Evolutionary conservation across 1,139 yeast species (phyloP), one percentile per base, ranked within the genome.

Genomic region (Kodamaea alishanica): DNA sequence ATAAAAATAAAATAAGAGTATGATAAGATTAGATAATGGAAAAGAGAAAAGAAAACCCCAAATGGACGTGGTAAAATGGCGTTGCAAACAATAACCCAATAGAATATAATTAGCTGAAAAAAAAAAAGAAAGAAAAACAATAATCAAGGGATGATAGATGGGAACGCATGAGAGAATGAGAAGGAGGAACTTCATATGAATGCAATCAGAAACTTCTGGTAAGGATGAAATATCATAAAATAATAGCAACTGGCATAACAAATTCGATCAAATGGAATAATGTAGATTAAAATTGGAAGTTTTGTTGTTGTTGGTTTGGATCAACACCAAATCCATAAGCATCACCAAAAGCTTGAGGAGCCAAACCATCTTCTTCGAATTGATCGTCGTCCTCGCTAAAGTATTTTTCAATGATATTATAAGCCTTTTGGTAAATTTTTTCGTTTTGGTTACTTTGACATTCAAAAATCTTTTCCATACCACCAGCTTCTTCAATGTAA

Each of bases 401-500:
- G 68, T 88, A 92, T 54, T 83, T 87, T 58, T 88, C 96, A 65
- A 94, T 89, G 56, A 92, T 87, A 49, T 73, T 72, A 68, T 77
- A 94, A 32, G 98, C 95, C 70, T 90, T 90, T 59, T 85, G 81
- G 66, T 94, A 92, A 56, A 92, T 86, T 60, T 84, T 86, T 61
- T 90, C 95, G 64, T 92, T 92, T 58, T 81, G 86, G 66, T 88
- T 89, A 61, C 77, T 80, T 73, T 92, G 98, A 61, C 96, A 87
- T 47, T 87, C 90, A 64, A 86, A 85, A 54, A 92, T 92, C 73
- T 87, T 90, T 65, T 92, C 97, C 82, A 90, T 85, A 49, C 98
- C 98, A 53, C 97, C 97, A 34, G 97, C 97, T 64, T 90, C 97
- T 70, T 92, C 98, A 56, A 92, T 85, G 66, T 67, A 88, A 49